phyloP scores from a whole-genome alignment of 345 rosid species.

The Salix arbutifolia region DNA sequence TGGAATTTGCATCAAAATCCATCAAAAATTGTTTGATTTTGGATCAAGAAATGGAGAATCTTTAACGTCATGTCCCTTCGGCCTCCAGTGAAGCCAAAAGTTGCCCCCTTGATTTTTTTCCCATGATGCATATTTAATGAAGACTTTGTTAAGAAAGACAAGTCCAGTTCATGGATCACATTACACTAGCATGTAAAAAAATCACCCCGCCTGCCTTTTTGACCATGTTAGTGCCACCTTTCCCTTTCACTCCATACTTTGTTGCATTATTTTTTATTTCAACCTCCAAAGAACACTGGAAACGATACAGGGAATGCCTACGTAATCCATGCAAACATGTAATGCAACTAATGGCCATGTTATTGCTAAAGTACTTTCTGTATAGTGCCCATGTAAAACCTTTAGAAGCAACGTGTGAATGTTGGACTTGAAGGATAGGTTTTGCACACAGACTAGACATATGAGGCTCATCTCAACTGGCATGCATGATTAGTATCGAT shows the following conservation, averaged over 20 bases:
- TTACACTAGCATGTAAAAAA: conserved; percentile 40
- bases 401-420: neutral
- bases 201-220: conserved; percentile 32
- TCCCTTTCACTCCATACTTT: conserved; percentile 15
- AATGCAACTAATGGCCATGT: conserved; percentile 20
- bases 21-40: conserved; percentile 39
- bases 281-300: neutral
- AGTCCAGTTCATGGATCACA: conserved; percentile 56
- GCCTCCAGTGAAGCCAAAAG: conserved; percentile 50
- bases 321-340: conserved; percentile 41
- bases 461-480: neutral
- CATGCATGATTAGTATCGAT: conserved; percentile 10
- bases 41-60: conserved; percentile 49
- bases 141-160: conserved; percentile 33
- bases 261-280: neutral
- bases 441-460: conserved; percentile 1
- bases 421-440: neutral
- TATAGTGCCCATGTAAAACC: conserved; percentile 27
- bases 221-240: conserved; percentile 54
- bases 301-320: conserved; percentile 4
- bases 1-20: conserved; percentile 56
- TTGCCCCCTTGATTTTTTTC: conserved; percentile 38
- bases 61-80: conserved; percentile 52
- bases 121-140: conserved; percentile 13
- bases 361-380: neutral